Evolutionary conservation across 768 basidiomycete genomes (phyloP).

Genomic region (Lactarius evosmus): DNA sequence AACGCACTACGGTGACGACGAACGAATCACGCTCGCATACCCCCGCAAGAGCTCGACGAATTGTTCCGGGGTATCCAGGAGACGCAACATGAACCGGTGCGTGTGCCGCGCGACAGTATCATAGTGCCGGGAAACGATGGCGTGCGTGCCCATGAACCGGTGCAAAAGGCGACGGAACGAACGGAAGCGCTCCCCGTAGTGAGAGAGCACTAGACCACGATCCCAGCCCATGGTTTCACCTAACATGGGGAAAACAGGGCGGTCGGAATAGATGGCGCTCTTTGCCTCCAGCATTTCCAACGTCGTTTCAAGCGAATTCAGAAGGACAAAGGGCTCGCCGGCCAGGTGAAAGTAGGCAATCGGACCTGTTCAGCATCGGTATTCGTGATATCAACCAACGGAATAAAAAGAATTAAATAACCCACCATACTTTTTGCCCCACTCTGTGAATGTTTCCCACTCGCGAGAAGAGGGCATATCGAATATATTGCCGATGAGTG

Average conservation of each 20-base stretch:
- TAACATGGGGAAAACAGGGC: slow-evolving; percentile 15
- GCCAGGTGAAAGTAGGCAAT: background rate
- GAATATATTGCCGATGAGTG: slow-evolving; percentile 29
- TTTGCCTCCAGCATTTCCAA: slow-evolving; percentile 28
- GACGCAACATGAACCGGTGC: background rate
- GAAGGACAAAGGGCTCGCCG: slow-evolving; percentile 1
- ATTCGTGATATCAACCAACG: background rate
- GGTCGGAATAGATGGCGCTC: slow-evolving; percentile 25
- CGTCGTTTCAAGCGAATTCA: slow-evolving; percentile 13
- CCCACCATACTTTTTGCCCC: slow-evolving; percentile 30
- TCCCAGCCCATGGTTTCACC: slow-evolving; percentile 11
- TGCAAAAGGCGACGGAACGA: slow-evolving; percentile 5
- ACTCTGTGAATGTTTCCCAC: slow-evolving; percentile 30
- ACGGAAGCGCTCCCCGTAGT: slow-evolving; percentile 13
- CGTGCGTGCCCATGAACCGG: slow-evolving; percentile 12
- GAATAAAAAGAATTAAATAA: background rate
- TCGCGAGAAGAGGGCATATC: slow-evolving; percentile 26
- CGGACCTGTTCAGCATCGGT: background rate
- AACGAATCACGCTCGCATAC: background rate
- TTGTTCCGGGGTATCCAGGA: slow-evolving; percentile 14
- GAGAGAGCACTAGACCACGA: slow-evolving; percentile 6
- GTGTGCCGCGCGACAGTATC: slow-evolving; percentile 16
- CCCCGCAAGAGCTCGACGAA: slow-evolving; percentile 15
- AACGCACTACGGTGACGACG: background rate
- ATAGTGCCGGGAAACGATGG: slow-evolving; percentile 1